Evolutionary conservation across 768 basidiomycete genomes (phyloP), one percentile per base, ranked within the genome.

Genomic region (Leccinellum luteum): DNA sequence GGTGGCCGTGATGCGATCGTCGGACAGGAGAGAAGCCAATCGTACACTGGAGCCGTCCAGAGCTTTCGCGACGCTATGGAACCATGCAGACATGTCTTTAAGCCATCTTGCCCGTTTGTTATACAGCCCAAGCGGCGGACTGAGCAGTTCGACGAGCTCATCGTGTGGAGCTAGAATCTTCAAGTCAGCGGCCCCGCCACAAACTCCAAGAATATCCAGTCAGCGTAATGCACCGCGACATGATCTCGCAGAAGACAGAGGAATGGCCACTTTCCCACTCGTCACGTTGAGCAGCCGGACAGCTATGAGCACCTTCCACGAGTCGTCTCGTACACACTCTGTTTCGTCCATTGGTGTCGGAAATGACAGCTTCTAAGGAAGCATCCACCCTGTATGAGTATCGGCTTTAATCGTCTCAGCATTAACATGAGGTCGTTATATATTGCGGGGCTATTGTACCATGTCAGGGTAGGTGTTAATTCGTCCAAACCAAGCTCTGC

Each of bases 251-350:
- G 63, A 89, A 88, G 14, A 86, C 75, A 3, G n/a, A n/a, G 89
- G 90, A 31, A 88, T 78, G 10, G 87, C 85, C 14, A 77, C 70
- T 63, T 78, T 80, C 14, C 85, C 88, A 0, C 81, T 71, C 0
- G 90, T 89, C 66, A 86, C 85, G 65, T 92, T 91, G 19, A 91
- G 79, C 5, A 91, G 73, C 34, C 80, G 84, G 6, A 82, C 83
- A 1, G 84, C 85, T 19, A 90, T 76, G 7, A 91, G 74, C 34
- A 91, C 68, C 67, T 84, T 87, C 86, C 88, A 90, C 6, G 86
- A 85, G 61, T 85, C 78, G 19, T 78, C 68, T 0, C 79, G 75
- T 23, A 88, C 73, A 47, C 64, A 66, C 64, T 86, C 84, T 87
- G 54, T 23, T 19, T 13, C 0, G 3, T 12, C 45, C 38, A 34